Percentiles rank a stretch among this genome's conserved stretches.
These are phyloP conservation scores for Flaveria bidentis DNA, from an alignment of 129 eudicot species.

Conservation along the genomic window DNA sequence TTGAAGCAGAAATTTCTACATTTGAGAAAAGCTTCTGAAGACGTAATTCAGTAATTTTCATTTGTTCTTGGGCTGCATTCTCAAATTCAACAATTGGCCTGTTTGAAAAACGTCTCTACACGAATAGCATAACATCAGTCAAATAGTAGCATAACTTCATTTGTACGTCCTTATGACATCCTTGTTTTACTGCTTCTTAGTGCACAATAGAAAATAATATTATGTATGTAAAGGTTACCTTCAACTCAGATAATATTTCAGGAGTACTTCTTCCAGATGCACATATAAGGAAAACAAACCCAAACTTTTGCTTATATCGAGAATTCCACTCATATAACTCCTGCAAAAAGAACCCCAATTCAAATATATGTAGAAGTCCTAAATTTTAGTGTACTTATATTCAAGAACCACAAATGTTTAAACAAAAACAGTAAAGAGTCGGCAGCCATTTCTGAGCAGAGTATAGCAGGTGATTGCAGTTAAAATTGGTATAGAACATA, in stretches of 20 bases:
- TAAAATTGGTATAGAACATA: slow-evolving; percentile 6
- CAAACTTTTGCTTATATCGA: slow-evolving; percentile 70
- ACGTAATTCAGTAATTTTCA: slow-evolving; percentile 88
- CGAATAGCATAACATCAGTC: slow-evolving; percentile 17
- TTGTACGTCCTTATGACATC: background rate
- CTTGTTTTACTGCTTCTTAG: background rate
- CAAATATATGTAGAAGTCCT: background rate
- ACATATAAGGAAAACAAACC: slow-evolving; percentile 85
- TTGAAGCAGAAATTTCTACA: slow-evolving; percentile 39
- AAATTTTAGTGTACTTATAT: background rate
- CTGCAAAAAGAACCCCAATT: slow-evolving; percentile 37
- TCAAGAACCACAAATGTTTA: slow-evolving; percentile 17
- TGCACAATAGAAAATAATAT: background rate
- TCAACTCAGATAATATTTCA: slow-evolving; percentile 81
- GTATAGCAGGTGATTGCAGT: background rate
- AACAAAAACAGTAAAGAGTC: slow-evolving; percentile 1
- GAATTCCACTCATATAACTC: slow-evolving; percentile 78
- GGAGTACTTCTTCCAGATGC: slow-evolving; percentile 91
- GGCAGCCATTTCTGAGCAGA: too few species aligned
- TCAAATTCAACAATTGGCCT: slow-evolving; percentile 94
- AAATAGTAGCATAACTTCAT: slow-evolving; percentile 6
- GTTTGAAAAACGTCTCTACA: slow-evolving; percentile 73
- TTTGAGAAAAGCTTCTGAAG: slow-evolving; percentile 69
- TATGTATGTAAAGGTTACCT: slow-evolving; percentile 43
- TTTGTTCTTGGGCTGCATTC: slow-evolving; percentile 87